These are phyloP conservation scores for Daedalea quercina DNA, from an alignment of 768 basidiomycete species.

Conservation along the genomic window DNA sequence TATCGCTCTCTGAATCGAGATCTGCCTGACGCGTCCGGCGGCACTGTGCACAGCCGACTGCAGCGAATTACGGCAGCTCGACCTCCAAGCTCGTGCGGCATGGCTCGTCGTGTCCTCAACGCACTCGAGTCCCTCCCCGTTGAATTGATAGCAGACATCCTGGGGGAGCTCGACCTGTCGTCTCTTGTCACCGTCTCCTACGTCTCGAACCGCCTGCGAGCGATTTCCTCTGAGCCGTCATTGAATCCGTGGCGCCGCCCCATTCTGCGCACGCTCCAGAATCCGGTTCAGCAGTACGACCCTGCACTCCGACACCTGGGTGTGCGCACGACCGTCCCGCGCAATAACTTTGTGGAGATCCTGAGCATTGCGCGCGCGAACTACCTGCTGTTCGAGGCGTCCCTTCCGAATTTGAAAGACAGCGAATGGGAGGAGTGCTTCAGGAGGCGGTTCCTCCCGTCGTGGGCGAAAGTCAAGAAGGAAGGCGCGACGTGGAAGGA, in stretches of 20 bases:
- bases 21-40: no score
- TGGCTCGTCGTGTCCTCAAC: not conserved
- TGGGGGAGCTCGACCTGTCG: constrained; percentile 59
- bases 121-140: constrained; percentile 54
- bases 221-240: constrained; percentile 53
- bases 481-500: constrained; percentile 53
- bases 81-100: not conserved
- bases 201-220: constrained; percentile 51
- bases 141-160: constrained; percentile 67
- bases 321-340: constrained; percentile 56
- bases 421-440: constrained; percentile 76
- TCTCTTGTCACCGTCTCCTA: constrained; percentile 53
- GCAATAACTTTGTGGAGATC: constrained; percentile 78
- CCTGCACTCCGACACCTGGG: constrained; percentile 50
- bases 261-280: constrained; percentile 51
- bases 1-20: not conserved
- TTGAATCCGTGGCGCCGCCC: constrained; percentile 75
- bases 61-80: no score
- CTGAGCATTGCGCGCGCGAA: constrained; percentile 52
- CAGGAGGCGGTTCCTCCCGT: constrained; percentile 61
- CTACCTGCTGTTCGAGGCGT: constrained; percentile 62
- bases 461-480: constrained; percentile 69
- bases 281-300: constrained; percentile 34
- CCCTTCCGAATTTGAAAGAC: constrained; percentile 59
- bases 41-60: no score